Conservation (phyloP, 1,284 basidiomycete species). For the Ceraceosorus guamensis region DNA sequence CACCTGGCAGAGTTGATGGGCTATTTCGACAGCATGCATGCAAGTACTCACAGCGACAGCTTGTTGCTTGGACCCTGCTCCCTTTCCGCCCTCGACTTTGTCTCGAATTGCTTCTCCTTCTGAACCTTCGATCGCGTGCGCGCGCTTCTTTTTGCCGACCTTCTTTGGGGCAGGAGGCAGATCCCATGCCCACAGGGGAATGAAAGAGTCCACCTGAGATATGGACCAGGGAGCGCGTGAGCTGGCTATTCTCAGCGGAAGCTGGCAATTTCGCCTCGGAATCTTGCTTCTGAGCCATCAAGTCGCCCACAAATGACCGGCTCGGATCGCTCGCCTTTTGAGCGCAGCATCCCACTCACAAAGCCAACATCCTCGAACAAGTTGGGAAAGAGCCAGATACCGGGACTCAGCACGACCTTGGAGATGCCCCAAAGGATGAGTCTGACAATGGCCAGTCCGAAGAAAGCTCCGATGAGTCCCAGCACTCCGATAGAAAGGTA, state of each 20-base stretch:
- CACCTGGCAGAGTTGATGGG: too few relatives aligned
- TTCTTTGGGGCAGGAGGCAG: slow-evolving; percentile 55
- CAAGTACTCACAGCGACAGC: too few relatives aligned
- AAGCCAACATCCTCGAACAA: slow-evolving; percentile 98
- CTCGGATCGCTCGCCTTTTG: neutral
- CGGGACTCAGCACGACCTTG: slow-evolving; percentile 73
- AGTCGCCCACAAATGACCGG: neutral
- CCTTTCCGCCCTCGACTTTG: too few relatives aligned
- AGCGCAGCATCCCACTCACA: slow-evolving; percentile 57
- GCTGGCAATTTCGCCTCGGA: neutral
- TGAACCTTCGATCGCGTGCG: slow-evolving; percentile 10
- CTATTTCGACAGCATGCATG: too few relatives aligned
- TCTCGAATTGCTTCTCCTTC: neutral
- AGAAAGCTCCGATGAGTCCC: slow-evolving; percentile 81
- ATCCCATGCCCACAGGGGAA: slow-evolving; percentile 96
- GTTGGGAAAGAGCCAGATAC: slow-evolving; percentile 98
- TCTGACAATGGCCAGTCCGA: slow-evolving; percentile 81
- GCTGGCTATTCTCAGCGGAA: neutral
- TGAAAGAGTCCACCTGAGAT: slow-evolving; percentile 84
- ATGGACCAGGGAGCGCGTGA: neutral
- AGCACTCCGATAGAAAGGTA: slow-evolving; percentile 84
- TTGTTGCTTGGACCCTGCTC: too few relatives aligned
- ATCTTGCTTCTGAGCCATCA: too few relatives aligned
- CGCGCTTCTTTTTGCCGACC: slow-evolving; percentile 56
- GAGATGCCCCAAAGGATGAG: slow-evolving; percentile 92